Percentiles rank a stretch among this genome's conserved stretches.
Conservation (phyloP, 345 rosid species). For the Populus ilicifolia region DNA sequence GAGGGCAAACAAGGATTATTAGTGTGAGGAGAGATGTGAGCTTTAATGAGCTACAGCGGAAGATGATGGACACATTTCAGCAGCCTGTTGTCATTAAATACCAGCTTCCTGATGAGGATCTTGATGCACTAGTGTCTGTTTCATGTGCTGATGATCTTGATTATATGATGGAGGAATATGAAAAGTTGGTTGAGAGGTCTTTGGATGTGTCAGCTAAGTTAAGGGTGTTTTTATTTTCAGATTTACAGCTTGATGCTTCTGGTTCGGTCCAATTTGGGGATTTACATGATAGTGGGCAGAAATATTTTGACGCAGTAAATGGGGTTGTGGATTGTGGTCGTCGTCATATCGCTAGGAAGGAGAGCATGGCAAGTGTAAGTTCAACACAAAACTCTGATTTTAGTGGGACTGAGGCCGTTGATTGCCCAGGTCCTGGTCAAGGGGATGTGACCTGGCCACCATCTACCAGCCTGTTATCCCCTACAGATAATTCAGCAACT, state of each 20-base stretch:
- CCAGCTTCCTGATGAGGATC: conserved; percentile 84
- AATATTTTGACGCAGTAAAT: conserved; percentile 70
- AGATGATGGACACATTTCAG: conserved; percentile 50
- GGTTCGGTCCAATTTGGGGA: conserved; percentile 49
- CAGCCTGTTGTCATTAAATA: conserved; percentile 59
- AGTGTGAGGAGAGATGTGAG: conserved; percentile 49
- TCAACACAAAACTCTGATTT: conserved; percentile 68
- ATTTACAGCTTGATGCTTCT: conserved; percentile 46
- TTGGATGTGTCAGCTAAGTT: conserved; percentile 65
- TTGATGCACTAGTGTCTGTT: conserved; percentile 75
- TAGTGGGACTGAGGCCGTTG: conserved; percentile 48
- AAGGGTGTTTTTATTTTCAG: conserved; percentile 61
- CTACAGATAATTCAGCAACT: conserved; percentile 27
- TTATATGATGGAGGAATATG: conserved; percentile 82
- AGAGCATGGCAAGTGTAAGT: conserved; percentile 53
- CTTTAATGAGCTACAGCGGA: conserved; percentile 49
- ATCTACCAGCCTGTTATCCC: conserved; percentile 32
- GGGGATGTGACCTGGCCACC: conserved; percentile 34
- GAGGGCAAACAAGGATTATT: conserved; percentile 71
- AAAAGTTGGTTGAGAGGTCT: conserved; percentile 57
- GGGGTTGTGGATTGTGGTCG: conserved; percentile 38
- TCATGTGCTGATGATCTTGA: conserved; percentile 73
- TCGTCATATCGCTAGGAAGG: conserved; percentile 45
- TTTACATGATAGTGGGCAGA: conserved; percentile 50
- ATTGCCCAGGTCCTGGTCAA: conserved; percentile 35